Conservation (phyloP, 164 flowering plant species). For the Cinnamomum micranthum region DNA sequence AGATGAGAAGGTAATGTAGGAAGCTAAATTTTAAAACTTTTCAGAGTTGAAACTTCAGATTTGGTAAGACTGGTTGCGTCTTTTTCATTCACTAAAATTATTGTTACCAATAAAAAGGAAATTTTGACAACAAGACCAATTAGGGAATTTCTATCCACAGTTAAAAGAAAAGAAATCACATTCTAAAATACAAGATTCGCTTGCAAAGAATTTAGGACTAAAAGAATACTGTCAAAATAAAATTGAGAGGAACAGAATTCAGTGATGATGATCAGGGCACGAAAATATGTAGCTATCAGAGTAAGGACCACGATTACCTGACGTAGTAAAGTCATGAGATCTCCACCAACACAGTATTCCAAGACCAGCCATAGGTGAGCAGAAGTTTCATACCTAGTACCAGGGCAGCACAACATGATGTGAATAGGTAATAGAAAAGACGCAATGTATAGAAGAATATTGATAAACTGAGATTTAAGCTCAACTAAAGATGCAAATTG, state of each 20-base stretch:
- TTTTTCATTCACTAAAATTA: too few species aligned
- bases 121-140: too few species aligned
- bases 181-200: background rate
- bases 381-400: constrained; percentile 85
- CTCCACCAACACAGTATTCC: constrained; percentile 99
- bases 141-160: too few species aligned
- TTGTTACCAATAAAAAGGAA: too few species aligned
- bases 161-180: too few species aligned
- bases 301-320: constrained; percentile 52
- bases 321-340: constrained; percentile 68
- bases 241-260: background rate
- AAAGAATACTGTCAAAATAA: background rate
- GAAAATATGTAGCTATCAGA: background rate
- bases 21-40: too few species aligned
- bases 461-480: background rate
- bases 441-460: background rate
- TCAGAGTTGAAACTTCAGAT: too few species aligned
- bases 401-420: constrained; percentile 4
- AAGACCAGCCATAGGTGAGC: constrained; percentile 95
- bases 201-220: background rate
- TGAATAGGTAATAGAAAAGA: background rate
- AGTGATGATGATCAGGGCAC: background rate
- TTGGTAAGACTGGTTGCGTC: too few species aligned
- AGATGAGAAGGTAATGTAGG: too few species aligned
- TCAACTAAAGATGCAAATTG: background rate